Base-by-base conservation (phyloP, 352 stramenopile genomes). In the Globisporangium orthogonon region DNA sequence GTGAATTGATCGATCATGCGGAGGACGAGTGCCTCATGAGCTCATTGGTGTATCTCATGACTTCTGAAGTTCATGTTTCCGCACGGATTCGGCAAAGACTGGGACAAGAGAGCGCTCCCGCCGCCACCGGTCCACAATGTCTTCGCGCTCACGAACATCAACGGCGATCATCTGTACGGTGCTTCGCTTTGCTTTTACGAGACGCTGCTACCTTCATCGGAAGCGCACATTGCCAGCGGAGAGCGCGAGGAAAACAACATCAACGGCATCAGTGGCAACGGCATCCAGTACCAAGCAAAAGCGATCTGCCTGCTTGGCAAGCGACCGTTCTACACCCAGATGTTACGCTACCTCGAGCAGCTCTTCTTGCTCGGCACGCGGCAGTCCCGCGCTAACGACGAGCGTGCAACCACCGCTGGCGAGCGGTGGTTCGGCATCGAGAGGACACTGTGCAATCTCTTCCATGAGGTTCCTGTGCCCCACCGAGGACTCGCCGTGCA, bases 281-380 rank as follows among this genome's bases (percentile, higher is more conserved):
- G 23, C 5, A 30, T 61, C 29, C 52, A 60, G 44, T 54, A 52
- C 39, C 61, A 66, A 17, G 69, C 66, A 13, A 85, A 80, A 49
- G 68, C 74, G 33, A 65, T 85, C 10, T 81, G 69, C 30, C 31
- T 85, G 35, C 63, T 85, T 30, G 75, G 62, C 41, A 69, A 73
- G 29, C 55, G 68, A 10, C 67, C 74, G 7, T 69, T 82, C 52
- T 85, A 78, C 63, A 73, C 63, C 2, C 57, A 66, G 46, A 64
- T 85, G 41, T 62, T 85, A 23, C 69, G 69, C 5, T 80, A 78
- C 48, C 64, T 85, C 15, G 74, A 85, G 63, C 69, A 82, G 41
- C 58, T 85, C 30, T 66, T 78, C 35, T 45, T 85, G 3, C 53
- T 85, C n/a, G 74, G 74, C 1, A 50, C 74, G 10, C 55, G 61